Evolutionary conservation across 805 yeast genomes (phyloP), one percentile per base, ranked within the genome.

Genomic region (Lachancea fermentati): DNA sequence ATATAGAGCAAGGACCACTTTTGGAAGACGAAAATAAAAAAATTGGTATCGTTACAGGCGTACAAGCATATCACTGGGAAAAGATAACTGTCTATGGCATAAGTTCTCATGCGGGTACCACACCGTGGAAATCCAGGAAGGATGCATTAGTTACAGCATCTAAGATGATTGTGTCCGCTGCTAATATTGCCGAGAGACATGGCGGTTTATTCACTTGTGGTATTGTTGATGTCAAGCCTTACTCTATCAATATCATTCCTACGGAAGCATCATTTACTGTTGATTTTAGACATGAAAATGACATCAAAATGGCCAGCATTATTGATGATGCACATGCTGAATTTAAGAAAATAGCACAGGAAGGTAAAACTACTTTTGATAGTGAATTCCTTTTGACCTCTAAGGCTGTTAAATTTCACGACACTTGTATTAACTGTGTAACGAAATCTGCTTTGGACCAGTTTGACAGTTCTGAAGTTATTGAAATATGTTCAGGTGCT

Each of bases 1-100:
- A 81, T 54, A 81, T 81, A 44, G 88, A 81, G 54, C 89, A 81
- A 59, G 89, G 89, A 4, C 88, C 88, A 9, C 68, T 79, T 30
- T 66, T 81, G 37, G 86, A 81, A 54, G 68, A 69, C 16, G 70
- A 69, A 25, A 52, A 69, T 3, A 74, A 75, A 51, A 69, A 71
- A 42, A 74, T 81, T 42, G 89, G 89, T 26, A 65, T 81, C 34
- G 87, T 81, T 9, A 67, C 66, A 8, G 84, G 83, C 24, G 84
- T 73, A 22, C 88, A 81, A 57, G 82, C 81, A 1, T 77, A 76
- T 49, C 60, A 68, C 33, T 81, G 89, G 89, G 65, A 69, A 39
- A 74, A 71, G 35, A 67, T 78, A 17, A 67, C 60, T n/a, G 72
- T 81, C 16, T 63, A 52, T 7, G 89, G 89, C 31, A 72, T 69